Conservation (phyloP, 768 basidiomycete genomes). For the Termitomyces eurrhizus region DNA sequence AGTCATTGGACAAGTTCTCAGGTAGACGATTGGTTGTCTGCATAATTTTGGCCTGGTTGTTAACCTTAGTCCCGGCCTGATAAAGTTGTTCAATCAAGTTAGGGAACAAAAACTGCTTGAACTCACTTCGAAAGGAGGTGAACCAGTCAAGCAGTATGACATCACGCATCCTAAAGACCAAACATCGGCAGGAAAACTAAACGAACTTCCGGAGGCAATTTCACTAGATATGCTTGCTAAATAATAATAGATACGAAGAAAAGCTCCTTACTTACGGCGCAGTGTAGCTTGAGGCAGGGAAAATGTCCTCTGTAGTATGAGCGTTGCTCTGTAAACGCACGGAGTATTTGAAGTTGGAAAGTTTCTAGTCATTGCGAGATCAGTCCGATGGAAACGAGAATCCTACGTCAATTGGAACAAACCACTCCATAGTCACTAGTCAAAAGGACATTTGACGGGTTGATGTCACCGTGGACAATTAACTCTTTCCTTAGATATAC, state of each 20-base stretch:
- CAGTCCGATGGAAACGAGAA: not conserved
- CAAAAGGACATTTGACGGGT: constrained; percentile 34
- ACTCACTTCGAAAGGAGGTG: constrained; percentile 30
- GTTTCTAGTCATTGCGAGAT: constrained; percentile 31
- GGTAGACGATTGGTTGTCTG: constrained; percentile 22
- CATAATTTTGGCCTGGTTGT: constrained; percentile 21
- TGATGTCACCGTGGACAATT: constrained; percentile 43
- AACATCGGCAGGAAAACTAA: constrained; percentile 35
- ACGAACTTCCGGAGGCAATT: constrained; percentile 26
- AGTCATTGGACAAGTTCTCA: constrained; percentile 18
- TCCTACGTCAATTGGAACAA: constrained; percentile 14
- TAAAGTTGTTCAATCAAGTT: not conserved
- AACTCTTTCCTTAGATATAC: constrained; percentile 37
- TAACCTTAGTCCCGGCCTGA: constrained; percentile 4
- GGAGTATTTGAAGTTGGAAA: constrained; percentile 37
- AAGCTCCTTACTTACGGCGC: constrained; percentile 34
- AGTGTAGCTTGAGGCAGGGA: constrained; percentile 25
- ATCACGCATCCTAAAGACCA: constrained; percentile 47
- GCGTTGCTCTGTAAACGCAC: constrained; percentile 21
- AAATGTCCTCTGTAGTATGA: constrained; percentile 18
- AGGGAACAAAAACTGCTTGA: not conserved
- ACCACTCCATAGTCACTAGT: constrained; percentile 37
- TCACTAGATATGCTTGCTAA: constrained; percentile 29
- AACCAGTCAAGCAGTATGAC: constrained; percentile 32
- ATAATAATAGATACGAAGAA: not conserved